These are phyloP conservation scores for Fraxinus sp. DNA, from an alignment of 305 asterid species.

Conservation along the genomic window DNA sequence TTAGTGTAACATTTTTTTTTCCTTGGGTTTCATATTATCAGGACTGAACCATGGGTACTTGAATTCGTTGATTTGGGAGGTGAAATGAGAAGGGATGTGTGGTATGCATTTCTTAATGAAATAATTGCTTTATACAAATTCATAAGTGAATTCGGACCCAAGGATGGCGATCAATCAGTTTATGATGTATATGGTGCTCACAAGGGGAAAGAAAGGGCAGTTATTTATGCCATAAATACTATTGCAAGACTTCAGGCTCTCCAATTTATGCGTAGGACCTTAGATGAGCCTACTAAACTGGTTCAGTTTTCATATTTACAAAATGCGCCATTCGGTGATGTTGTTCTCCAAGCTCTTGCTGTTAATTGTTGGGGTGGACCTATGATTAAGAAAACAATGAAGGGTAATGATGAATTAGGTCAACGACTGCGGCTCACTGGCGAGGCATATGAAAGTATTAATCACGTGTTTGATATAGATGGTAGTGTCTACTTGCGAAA, in stretches of 20 bases:
- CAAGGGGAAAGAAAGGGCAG: slow-evolving; percentile 68
- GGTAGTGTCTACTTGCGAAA: slow-evolving; percentile 80
- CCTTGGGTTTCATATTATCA: slow-evolving; percentile 24
- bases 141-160: slow-evolving; percentile 71
- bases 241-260: slow-evolving; percentile 91
- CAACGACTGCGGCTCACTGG: slow-evolving; percentile 29
- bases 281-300: slow-evolving; percentile 83
- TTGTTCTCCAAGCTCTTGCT: slow-evolving; percentile 82
- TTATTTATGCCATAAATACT: slow-evolving; percentile 53
- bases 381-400: slow-evolving; percentile 40
- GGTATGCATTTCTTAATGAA: slow-evolving; percentile 82
- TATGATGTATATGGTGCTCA: slow-evolving; percentile 67
- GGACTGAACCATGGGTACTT: slow-evolving; percentile 64
- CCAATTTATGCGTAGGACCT: slow-evolving; percentile 60
- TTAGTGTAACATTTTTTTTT: neutral
- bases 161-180: slow-evolving; percentile 62
- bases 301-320: slow-evolving; percentile 70
- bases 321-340: slow-evolving; percentile 75
- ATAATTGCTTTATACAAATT: slow-evolving; percentile 66
- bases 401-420: slow-evolving; percentile 33
- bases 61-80: slow-evolving; percentile 90
- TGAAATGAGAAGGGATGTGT: slow-evolving; percentile 91
- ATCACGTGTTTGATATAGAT: slow-evolving; percentile 65
- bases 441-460: slow-evolving; percentile 48
- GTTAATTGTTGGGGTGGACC: slow-evolving; percentile 93